These are phyloP conservation scores for Ustilago cynodontis DNA, from an alignment of 1,284 basidiomycete genomes.

Conservation along the genomic window DNA sequence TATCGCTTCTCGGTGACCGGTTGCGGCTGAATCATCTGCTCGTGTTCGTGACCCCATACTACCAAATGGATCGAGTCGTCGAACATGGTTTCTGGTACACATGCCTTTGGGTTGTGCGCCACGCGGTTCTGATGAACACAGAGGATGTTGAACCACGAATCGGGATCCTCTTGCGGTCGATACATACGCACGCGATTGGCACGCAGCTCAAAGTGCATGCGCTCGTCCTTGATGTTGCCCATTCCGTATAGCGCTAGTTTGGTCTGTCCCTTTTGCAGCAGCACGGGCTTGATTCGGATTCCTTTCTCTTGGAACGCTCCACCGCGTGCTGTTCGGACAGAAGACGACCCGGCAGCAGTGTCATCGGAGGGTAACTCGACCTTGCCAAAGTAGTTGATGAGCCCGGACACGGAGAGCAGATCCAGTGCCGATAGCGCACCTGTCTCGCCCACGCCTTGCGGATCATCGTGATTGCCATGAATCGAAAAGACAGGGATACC, in stretches of 20 bases:
- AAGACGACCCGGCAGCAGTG: slow-evolving; percentile 25
- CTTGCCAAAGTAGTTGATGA: slow-evolving; percentile 98
- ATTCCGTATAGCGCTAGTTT: slow-evolving; percentile 91
- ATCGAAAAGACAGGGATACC: slow-evolving; percentile 97
- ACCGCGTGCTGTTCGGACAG: slow-evolving; percentile 68
- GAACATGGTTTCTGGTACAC: slow-evolving; percentile 95
- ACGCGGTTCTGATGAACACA: slow-evolving; percentile 96
- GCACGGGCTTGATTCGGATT: slow-evolving; percentile 87
- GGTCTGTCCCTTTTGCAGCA: slow-evolving; percentile 89
- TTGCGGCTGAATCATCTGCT: slow-evolving; percentile 91
- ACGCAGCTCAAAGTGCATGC: slow-evolving; percentile 94
- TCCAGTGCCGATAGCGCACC: slow-evolving; percentile 96
- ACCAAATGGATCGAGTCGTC: slow-evolving; percentile 94
- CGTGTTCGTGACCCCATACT: slow-evolving; percentile 98
- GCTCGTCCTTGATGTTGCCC: slow-evolving; percentile 94
- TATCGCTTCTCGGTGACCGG: slow-evolving; percentile 90
- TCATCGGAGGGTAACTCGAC: slow-evolving; percentile 72
- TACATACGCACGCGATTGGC: slow-evolving; percentile 95
- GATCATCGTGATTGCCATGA: slow-evolving; percentile 99
- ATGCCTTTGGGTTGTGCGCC: slow-evolving; percentile 90
- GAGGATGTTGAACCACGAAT: slow-evolving; percentile 92
- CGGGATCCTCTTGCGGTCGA: slow-evolving; percentile 83
- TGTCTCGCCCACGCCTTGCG: slow-evolving; percentile 87
- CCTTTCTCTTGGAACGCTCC: slow-evolving; percentile 77
- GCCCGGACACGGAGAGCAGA: slow-evolving; percentile 89